Evolutionary conservation across 495 filamentous ascomycete species (phyloP).

Genomic region (Recurvomyces mirabilis): DNA sequence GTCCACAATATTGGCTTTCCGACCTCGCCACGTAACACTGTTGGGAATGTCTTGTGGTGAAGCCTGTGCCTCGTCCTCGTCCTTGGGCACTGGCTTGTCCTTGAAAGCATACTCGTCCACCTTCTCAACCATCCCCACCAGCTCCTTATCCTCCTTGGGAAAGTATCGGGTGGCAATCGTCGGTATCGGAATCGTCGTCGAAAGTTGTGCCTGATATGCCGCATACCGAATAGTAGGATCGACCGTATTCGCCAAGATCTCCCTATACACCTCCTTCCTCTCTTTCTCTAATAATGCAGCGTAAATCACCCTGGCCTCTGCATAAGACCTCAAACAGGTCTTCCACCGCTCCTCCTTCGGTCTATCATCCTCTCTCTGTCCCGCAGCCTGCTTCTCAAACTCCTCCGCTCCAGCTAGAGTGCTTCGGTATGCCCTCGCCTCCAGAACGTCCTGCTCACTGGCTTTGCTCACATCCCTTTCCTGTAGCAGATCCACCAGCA

Average conservation of each 20-base stretch:
- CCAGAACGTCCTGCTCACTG: slow-evolving; percentile 60
- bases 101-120: slow-evolving; percentile 60
- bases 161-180: slow-evolving; percentile 68
- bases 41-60: slow-evolving; percentile 52
- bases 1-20: slow-evolving; percentile 81
- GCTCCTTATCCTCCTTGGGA: slow-evolving; percentile 45
- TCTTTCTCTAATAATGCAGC: slow-evolving; percentile 53
- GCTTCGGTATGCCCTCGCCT: slow-evolving; percentile 74
- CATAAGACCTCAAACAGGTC: slow-evolving; percentile 59
- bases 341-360: slow-evolving; percentile 50
- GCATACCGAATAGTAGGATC: slow-evolving; percentile 92
- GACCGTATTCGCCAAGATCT: slow-evolving; percentile 71
- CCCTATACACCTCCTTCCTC: slow-evolving; percentile 66
- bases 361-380: slow-evolving; percentile 19
- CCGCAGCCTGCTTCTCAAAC: slow-evolving; percentile 61
- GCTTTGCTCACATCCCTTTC: slow-evolving; percentile 49
- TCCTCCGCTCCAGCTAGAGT: slow-evolving; percentile 60
- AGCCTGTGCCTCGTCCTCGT: slow-evolving; percentile 43
- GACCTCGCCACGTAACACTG: slow-evolving; percentile 76
- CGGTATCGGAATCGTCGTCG: slow-evolving; percentile 68
- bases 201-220: slow-evolving; percentile 78
- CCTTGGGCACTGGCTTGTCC: slow-evolving; percentile 41
- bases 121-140: slow-evolving; percentile 56
- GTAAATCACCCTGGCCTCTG: slow-evolving; percentile 73
- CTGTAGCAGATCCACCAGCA: slow-evolving; percentile 54